Conservation (phyloP, 2,329 filamentous ascomycete species). For the Nothopassalora personata region DNA sequence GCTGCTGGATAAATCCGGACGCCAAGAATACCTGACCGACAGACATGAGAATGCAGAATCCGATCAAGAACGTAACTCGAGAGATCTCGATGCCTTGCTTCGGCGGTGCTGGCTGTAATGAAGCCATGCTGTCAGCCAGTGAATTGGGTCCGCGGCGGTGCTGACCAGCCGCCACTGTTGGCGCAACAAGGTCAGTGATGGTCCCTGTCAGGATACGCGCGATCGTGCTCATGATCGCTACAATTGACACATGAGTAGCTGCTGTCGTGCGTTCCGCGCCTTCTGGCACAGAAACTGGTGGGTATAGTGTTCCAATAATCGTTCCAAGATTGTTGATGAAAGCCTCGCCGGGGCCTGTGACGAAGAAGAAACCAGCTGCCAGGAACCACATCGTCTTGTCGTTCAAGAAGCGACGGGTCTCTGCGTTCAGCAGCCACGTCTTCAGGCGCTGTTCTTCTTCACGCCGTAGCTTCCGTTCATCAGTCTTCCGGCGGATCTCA, state of each 20-base stretch:
- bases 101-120: slow-evolving; percentile 22
- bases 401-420: slow-evolving; percentile 75
- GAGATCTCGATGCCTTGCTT: slow-evolving; percentile 56
- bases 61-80: slow-evolving; percentile 72
- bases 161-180: slow-evolving; percentile 48
- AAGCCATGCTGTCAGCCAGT: slow-evolving; percentile 38
- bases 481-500: slow-evolving; percentile 40
- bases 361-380: slow-evolving; percentile 82
- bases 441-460: slow-evolving; percentile 67
- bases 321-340: slow-evolving; percentile 98
- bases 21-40: slow-evolving; percentile 73
- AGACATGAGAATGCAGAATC: slow-evolving; percentile 66
- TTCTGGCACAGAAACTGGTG: slow-evolving; percentile 50
- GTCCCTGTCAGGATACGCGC: slow-evolving; percentile 85
- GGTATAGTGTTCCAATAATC: slow-evolving; percentile 79
- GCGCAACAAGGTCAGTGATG: slow-evolving; percentile 81
- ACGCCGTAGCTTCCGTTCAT: slow-evolving; percentile 42
- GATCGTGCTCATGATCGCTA: slow-evolving; percentile 85
- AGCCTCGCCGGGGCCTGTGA: slow-evolving; percentile 90
- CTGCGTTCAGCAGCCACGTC: slow-evolving; percentile 83
- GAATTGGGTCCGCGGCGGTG: slow-evolving; percentile 46
- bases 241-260: slow-evolving; percentile 86
- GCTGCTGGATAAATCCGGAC: slow-evolving; percentile 66
- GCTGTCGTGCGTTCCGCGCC: slow-evolving; percentile 56
- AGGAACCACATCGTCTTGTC: slow-evolving; percentile 97